Evolutionary conservation across 1,284 basidiomycete genomes (phyloP).

Genomic region (Ceraceosorus bombacis): DNA sequence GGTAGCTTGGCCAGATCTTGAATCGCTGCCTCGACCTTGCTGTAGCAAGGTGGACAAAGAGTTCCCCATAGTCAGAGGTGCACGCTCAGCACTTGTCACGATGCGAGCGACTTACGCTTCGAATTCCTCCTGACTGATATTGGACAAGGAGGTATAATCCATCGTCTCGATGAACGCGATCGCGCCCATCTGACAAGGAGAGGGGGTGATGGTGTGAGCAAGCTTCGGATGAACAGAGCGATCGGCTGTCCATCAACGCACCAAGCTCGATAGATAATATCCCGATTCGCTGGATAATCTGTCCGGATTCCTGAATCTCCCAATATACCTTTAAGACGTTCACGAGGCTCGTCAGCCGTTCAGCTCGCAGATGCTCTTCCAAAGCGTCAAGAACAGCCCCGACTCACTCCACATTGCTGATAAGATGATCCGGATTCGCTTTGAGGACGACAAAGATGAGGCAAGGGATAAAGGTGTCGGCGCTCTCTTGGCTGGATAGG

Average conservation of each 20-base stretch:
- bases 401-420: conserved; percentile 75
- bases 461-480: conserved; percentile 89
- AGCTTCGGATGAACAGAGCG: neutral
- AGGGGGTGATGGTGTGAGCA: neutral
- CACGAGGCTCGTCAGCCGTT: neutral
- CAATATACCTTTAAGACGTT: conserved; percentile 58
- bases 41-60: neutral
- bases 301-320: conserved; percentile 79
- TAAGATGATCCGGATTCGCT: conserved; percentile 81
- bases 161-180: conserved; percentile 94
- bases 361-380: neutral
- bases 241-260: conserved; percentile 41
- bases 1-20: neutral
- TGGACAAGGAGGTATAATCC: conserved; percentile 85
- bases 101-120: conserved; percentile 56
- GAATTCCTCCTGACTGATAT: conserved; percentile 86
- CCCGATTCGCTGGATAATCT: conserved; percentile 90
- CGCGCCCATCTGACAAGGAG: conserved; percentile 51
- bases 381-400: no score
- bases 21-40: conserved; percentile 5
- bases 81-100: neutral
- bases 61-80: neutral
- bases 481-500: conserved; percentile 51
- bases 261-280: conserved; percentile 90
- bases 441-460: conserved; percentile 89